phyloP scores from a whole-genome alignment of 805 yeast species.

The Kluyveromyces lactis region DNA sequence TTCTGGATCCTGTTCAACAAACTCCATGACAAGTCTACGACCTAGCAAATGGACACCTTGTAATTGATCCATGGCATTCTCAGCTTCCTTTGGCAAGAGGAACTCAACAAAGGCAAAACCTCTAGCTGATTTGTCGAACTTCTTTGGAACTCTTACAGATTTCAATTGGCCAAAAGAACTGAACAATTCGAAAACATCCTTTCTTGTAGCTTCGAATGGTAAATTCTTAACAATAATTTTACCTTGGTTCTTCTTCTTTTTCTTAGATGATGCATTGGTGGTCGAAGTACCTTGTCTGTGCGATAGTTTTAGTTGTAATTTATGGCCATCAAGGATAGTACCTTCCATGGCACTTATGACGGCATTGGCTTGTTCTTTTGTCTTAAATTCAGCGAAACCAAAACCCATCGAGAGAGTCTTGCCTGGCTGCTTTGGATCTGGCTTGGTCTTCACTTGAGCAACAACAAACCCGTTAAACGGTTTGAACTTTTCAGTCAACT shows the following conservation, averaged over 20 bases:
- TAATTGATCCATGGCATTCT: conserved; percentile 84
- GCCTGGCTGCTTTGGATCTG: conserved; percentile 68
- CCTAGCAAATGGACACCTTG: conserved; percentile 96
- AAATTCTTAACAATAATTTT: conserved; percentile 92
- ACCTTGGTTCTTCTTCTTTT: conserved; percentile 32
- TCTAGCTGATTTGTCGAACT: conserved; percentile 88
- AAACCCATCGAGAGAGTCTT: conserved; percentile 89
- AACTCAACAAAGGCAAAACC: conserved; percentile 98
- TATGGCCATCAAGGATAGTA: conserved; percentile 78
- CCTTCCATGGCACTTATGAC: conserved; percentile 74
- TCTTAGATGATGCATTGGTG: conserved; percentile 18
- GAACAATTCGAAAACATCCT: conserved; percentile 86
- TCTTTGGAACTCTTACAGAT: conserved; percentile 92
- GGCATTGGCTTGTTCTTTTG: conserved; percentile 66
- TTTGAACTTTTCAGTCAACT: conserved; percentile 54
- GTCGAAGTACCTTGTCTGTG: conserved; percentile 51
- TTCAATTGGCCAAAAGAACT: conserved; percentile 92
- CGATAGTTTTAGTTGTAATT: conserved; percentile 79
- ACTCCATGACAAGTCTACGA: conserved; percentile 87
- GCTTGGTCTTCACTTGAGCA: conserved; percentile 79
- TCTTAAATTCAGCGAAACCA: conserved; percentile 87
- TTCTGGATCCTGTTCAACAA: conserved; percentile 72
- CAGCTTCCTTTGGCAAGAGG: conserved; percentile 81
- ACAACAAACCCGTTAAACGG: conserved; percentile 70
- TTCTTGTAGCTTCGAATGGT: conserved; percentile 92